Base-by-base conservation (phyloP, 192 early-diverging fungal species). In the Entomortierella chlamydospora region DNA sequence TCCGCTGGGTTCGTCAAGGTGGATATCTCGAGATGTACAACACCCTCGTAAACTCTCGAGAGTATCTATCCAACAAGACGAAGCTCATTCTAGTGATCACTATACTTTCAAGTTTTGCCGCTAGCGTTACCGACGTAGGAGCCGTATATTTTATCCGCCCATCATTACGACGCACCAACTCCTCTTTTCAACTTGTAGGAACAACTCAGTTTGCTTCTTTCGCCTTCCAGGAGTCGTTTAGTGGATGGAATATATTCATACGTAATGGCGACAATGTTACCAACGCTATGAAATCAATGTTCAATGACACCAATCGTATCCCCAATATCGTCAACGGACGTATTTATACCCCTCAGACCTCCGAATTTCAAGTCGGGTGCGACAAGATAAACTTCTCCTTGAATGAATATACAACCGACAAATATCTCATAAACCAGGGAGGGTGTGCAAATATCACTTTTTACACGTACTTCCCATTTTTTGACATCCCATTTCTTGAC, bases 11-110 rank as follows among this genome's bases (percentile, higher is more conserved):
- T 47, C 50, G 50, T 51, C 50, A 51, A 51, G 50, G 50, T 25
- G 50, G 50, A 20, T 51, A 51, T 18, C 50, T 51, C 50, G 50
- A 51, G 50, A 51, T 51, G 50, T 37, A 37, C 34, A 37, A 37
- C 10, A 37, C 34, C 34, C 34, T 37, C 10, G 34, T 37, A 10
- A 37, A 47, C 45, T 47, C 45, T 47, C 45, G 45, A 12, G 45
- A 47, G 20, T 20, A 4, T 15, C 45, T 47, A 3, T 20, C 45
- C 5, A 47, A 47, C 20, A 47, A 12, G 15, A 17, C 45, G 15
- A 47, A 47, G 20, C 15, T 47, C 20, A 47, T 47, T 2, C 20
- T 47, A 4, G 45, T 47, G 2, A 20, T 20, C 45, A 47, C 45
- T 5, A 47, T 47, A 47, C 20, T 47, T 20, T 20, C 20, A 12